Base-by-base conservation (phyloP, 768 basidiomycete species). In the Boletus sp. region DNA sequence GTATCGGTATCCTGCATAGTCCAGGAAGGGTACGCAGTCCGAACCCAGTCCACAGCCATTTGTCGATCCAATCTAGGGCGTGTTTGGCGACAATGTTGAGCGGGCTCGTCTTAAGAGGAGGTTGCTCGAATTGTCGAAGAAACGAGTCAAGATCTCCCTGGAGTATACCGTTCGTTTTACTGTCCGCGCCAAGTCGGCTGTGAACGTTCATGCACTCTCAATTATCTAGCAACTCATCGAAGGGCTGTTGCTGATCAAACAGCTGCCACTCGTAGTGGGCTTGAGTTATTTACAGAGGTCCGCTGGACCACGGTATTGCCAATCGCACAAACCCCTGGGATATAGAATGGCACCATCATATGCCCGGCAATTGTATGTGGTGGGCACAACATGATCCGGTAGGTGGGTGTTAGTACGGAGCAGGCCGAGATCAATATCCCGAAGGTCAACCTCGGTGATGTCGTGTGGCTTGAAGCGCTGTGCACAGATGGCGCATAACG, bases 261-360 rank as follows among this genome's bases (percentile, higher is more conserved):
- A 1, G 78, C 80, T 29, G 82, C 81, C 29, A 85, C 87, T 1
- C 76, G 75, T 5, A 72, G 79, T 5, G 87, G 84, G 7, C 76
- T 93, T 33, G 77, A 84, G 59, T 82, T 78, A n/a, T 53, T 53
- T 90, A 24, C 91, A 92, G n/a, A n/a, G n/a, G n/a, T n/a, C n/a
- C n/a, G n/a, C n/a, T n/a, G n/a, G n/a, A n/a, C n/a, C n/a, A n/a
- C n/a, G n/a, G n/a, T n/a, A n/a, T n/a, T n/a, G n/a, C n/a, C n/a
- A n/a, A n/a, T n/a, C n/a, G n/a, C n/a, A n/a, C n/a, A n/a, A n/a
- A n/a, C n/a, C n/a, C n/a, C n/a, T n/a, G n/a, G n/a, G n/a, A n/a
- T n/a, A n/a, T n/a, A n/a, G n/a, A n/a, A n/a, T n/a, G n/a, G n/a
- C n/a, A n/a, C n/a, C n/a, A n/a, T n/a, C n/a, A n/a, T n/a, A n/a